Base-by-base conservation (phyloP, 768 basidiomycete species). In the Russula olivacea region DNA sequence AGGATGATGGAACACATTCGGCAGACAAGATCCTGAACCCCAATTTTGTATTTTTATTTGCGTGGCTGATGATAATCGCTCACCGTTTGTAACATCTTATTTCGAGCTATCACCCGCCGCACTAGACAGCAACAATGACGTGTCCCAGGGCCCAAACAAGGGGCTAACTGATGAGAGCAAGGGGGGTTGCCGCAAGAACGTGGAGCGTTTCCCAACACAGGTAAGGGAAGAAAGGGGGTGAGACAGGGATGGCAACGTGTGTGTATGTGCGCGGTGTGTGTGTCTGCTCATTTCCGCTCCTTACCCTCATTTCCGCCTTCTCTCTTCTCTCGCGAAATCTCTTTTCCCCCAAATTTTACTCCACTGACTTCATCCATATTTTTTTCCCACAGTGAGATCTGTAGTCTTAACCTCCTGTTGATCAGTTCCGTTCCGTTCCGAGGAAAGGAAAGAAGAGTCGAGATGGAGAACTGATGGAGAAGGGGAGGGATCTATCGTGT, bases 211-310 rank as follows among this genome's bases (percentile, higher is more conserved):
- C 34, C 52, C 43, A 21, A 45, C 34, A 30, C 34, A 55, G 32
- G 52, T 25, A 48, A 49, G 45, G 36, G 38, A 61, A 21, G 47
- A 36, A 48, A 55, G 25, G 60, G 34, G 59, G 52, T 2, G 28
- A 2, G 11, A 25, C 11, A 48, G 43, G 62, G 21, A 60, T 15
- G 51, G 38, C 43, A 28, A 17, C 34, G 52, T 48, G 51, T 60
- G 51, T 43, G 28, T 59, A 51, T 59, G 58, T 50, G 49, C 34
- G 41, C 43, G 50, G 50, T 59, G 38, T 40, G 58, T 59, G 58
- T 40, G 60, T 40, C 55, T 40, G 34, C 60, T 61, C 60, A 61
- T 61, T 55, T 61, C 60, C 60, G 60, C 25, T 61, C 15, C 45
- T 49, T 48, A 47, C 21, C 34, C 45, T 55, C 43, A 61, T 61